These are phyloP conservation scores for Diplotaxis tenuifolia DNA, from an alignment of 345 rosid genomes.

Conservation along the genomic window DNA sequence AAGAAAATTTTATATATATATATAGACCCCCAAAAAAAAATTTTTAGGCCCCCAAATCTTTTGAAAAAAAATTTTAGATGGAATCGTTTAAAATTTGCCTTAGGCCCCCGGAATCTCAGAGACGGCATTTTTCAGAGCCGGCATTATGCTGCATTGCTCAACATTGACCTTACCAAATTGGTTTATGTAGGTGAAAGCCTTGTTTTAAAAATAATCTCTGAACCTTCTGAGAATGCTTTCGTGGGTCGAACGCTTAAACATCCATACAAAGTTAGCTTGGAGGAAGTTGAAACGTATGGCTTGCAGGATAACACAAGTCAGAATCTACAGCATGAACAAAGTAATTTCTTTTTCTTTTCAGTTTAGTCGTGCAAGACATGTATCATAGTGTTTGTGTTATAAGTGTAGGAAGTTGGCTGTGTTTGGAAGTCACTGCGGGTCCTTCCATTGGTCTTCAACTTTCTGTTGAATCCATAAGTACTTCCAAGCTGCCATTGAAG, in stretches of 20 bases:
- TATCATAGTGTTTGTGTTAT: slow-evolving; percentile 59
- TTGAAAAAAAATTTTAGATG: no score
- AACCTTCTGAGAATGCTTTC: slow-evolving; percentile 48
- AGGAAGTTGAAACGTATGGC: slow-evolving; percentile 43
- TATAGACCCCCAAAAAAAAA: no score
- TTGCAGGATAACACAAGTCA: slow-evolving; percentile 43
- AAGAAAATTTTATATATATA: no score
- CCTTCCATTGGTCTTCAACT: slow-evolving; percentile 65
- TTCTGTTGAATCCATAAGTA: slow-evolving; percentile 57
- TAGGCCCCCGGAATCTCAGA: no score
- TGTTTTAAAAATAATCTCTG: slow-evolving; percentile 55
- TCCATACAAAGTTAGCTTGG: slow-evolving; percentile 38
- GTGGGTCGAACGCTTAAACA: slow-evolving; percentile 69
- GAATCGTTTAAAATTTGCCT: no score
- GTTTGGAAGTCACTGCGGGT: slow-evolving; percentile 84
- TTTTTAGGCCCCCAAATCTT: no score
- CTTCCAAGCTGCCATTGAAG: slow-evolving; percentile 70
- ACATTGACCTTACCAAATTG: no score
- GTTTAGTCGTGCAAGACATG: slow-evolving; percentile 45
- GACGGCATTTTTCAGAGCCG: no score
- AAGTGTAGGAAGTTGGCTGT: slow-evolving; percentile 93
- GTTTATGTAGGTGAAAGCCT: slow-evolving; percentile 58
- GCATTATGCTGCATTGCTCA: no score
- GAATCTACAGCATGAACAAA: slow-evolving; percentile 46
- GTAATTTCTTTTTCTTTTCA: slow-evolving; percentile 54